Evolutionary conservation across 768 basidiomycete species (phyloP), one percentile per base, ranked within the genome.

Genomic region (Suillus plorans): DNA sequence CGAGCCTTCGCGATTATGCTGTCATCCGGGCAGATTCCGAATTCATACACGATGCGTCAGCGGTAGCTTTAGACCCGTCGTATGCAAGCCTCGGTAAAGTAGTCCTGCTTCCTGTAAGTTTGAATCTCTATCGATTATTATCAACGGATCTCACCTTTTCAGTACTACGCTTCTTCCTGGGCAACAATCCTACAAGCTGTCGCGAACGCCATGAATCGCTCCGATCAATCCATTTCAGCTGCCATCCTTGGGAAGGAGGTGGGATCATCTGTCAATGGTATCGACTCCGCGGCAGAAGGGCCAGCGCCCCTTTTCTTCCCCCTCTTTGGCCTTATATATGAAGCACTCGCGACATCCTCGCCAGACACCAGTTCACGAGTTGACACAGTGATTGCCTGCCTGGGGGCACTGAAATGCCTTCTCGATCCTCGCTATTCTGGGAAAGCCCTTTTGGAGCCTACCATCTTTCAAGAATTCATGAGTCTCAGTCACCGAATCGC

Each of bases 271-370:
- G 67, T 72, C 1, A 74, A 71, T 6, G 70, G 71, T 8, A 39
- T 62, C 28, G 64, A 60, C 14, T 64, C 65, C 4, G 72, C 76
- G 18, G 76, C 83, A 5, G 71, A 78, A 9, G 91, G 94, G 64
- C 92, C 94, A 2, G 83, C 89, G 0, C 82, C 87, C 13, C 88
- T 93, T 77, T 99, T 98, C 79, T 95, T 89, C 77, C 84, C 93
- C 13, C 73, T 97, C 5, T 98, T 97, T 72, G 96, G 97, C 13
- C 85, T 99, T n/a, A 89, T 97, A 0, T 99, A 91, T 69, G 97
- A 99, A 73, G 89, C 92, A 0, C 79, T 98, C 8, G 86, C 86
- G 0, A 81, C 85, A 0, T 84, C 90, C 4, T 86, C 89, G 2
- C 77, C 88, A 0, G 86, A 92, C 62, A 80, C 84, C 5, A 75